A percentile compares a stretch with the other conserved stretches of the same genome.
Conservation (phyloP, 1,284 basidiomycete genomes). For the Xerocomus amazonicus region DNA sequence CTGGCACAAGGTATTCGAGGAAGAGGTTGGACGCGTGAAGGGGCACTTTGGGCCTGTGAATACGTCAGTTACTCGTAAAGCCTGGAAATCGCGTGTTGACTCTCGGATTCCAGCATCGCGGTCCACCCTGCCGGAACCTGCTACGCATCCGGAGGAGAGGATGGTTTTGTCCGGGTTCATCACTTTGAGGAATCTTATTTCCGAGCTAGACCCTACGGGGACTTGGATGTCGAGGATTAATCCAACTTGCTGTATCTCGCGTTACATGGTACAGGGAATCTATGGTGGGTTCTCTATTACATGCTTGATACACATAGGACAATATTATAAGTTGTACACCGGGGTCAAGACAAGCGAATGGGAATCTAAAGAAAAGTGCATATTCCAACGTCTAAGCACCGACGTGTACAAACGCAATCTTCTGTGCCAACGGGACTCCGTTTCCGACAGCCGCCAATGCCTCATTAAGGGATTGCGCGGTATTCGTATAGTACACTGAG, state of each 20-base stretch:
- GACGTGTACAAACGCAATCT: conserved; percentile 29
- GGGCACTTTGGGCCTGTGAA: conserved; percentile 98
- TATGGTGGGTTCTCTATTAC: background rate
- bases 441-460: conserved; percentile 12
- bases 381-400: conserved; percentile 15
- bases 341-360: too few relatives aligned
- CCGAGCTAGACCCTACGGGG: conserved; percentile 85
- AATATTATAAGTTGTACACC: too few relatives aligned
- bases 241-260: background rate
- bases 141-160: conserved; percentile 95
- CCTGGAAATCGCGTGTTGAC: conserved; percentile 4
- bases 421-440: conserved; percentile 20
- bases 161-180: conserved; percentile 91
- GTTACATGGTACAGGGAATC: background rate
- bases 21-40: conserved; percentile 96
- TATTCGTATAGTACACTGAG: conserved; percentile 11
- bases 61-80: conserved; percentile 56
- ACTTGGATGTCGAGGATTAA: conserved; percentile 64
- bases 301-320: too few relatives aligned
- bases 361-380: background rate
- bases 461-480: conserved; percentile 18
- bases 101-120: conserved; percentile 60
- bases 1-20: conserved; percentile 98
- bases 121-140: conserved; percentile 87
- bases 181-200: conserved; percentile 92